Conservation (phyloP, 495 filamentous ascomycete species). For the Darksidea phi region DNA sequence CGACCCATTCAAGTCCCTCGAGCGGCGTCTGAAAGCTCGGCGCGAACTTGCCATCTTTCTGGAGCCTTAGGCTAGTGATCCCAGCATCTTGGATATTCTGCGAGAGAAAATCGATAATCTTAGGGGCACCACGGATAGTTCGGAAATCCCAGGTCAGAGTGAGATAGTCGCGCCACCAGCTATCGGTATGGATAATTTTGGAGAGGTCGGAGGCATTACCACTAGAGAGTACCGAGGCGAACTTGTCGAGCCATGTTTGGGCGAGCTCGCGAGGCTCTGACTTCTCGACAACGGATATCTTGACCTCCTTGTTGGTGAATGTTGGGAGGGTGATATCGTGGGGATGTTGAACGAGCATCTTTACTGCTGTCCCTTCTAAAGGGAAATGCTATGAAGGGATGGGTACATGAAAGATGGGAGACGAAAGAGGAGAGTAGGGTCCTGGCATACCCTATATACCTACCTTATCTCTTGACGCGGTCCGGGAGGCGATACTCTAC, state of each 20-base stretch:
- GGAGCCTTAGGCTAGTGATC: conserved; percentile 7
- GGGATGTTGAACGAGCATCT: conserved; percentile 24
- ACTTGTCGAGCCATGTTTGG: conserved; percentile 32
- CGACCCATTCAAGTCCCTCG: conserved; percentile 30
- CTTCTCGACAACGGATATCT: conserved; percentile 10
- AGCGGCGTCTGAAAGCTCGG: conserved; percentile 6
- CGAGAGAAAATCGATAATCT: conserved; percentile 26
- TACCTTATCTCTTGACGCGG: background rate
- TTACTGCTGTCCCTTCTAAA: background rate
- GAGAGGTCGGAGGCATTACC: conserved; percentile 14
- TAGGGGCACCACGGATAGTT: conserved; percentile 26
- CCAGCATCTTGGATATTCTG: background rate
- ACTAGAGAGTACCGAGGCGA: conserved; percentile 20
- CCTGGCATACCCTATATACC: conserved; percentile 4
- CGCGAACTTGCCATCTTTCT: conserved; percentile 16
- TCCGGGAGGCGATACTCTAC: background rate
- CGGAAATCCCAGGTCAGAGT: conserved; percentile 36
- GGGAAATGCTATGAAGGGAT: background rate
- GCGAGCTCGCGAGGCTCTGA: conserved; percentile 13
- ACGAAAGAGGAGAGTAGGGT: background rate
- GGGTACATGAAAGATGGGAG: background rate
- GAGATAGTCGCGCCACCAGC: conserved; percentile 38
- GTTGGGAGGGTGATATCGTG: conserved; percentile 22
- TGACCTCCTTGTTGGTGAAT: conserved; percentile 20
- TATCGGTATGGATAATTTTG: conserved; percentile 13